Conservation (phyloP, 768 basidiomycete species). For the Kwoniella dejecticola region DNA sequence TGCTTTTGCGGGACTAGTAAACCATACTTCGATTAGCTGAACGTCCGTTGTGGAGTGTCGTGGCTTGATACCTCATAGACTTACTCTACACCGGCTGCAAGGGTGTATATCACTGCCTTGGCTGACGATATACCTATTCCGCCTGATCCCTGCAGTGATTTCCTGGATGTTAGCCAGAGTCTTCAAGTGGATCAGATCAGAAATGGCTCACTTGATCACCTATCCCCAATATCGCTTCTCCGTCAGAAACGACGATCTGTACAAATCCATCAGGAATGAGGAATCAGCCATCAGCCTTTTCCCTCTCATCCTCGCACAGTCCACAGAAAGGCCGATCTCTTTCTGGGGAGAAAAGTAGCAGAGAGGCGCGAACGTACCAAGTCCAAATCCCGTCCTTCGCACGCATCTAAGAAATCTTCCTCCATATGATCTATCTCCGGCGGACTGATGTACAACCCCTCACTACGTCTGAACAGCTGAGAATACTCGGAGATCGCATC, state of each 20-base stretch:
- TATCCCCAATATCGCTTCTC: conserved; percentile 52
- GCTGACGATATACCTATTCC: conserved; percentile 59
- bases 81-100: conserved; percentile 57
- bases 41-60: background rate
- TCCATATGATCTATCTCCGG: conserved; percentile 70
- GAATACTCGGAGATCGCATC: conserved; percentile 83
- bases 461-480: conserved; percentile 73
- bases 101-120: conserved; percentile 69
- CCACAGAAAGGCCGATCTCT: too few species aligned
- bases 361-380: too few species aligned
- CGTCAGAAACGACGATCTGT: conserved; percentile 54
- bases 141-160: conserved; percentile 42
- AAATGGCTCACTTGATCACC: conserved; percentile 43
- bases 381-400: conserved; percentile 47
- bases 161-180: background rate
- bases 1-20: conserved; percentile 43
- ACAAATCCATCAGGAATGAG: background rate
- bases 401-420: conserved; percentile 68
- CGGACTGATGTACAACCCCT: conserved; percentile 72
- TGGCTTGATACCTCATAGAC: conserved; percentile 23
- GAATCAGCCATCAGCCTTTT: conserved; percentile 1
- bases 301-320: background rate
- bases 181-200: background rate
- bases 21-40: background rate
- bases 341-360: too few species aligned